Base-by-base conservation (phyloP, 805 yeast species). In the Kuraishia capsulata region DNA sequence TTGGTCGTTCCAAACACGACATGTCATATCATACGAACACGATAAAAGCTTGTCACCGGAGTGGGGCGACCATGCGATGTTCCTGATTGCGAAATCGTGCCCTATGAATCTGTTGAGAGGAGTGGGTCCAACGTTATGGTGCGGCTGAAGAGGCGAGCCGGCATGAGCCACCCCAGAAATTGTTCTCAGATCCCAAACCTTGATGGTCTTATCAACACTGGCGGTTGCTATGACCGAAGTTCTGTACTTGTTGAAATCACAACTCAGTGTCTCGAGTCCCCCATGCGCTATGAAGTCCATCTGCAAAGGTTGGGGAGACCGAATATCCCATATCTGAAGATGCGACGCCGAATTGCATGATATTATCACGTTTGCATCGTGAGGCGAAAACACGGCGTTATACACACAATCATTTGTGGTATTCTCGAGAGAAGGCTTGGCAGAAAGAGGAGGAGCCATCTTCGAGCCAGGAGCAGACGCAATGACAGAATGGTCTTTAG, bases 241-340 rank as follows among this genome's bases (percentile, higher is more conserved):
- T 50, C 86, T 70, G 57, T 92, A 90, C 56, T 89, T 89, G 61
- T 90, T 92, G 80, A 88, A 89, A 64, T 90, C 97, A 43, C 88
- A 73, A 2, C 82, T 64, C 35, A 92, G 65, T 6, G 84, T 68
- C 54, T 90, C 97, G 36, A 85, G 67, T 2, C 95, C 95, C 14
- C 78, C 73, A 51, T 86, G 96, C 2, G 88, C 83, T 24, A 79
- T 60, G 44, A 73, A 77, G 45, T 77, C 82, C 32, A 73, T 52
- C 44, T 71, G 72, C 9, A 78, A 60, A 2, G 82, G 78, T n/a
- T 65, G 61, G 1, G 87, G 76, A 0, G 77, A 59, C 44, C 98
- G 67, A 11, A 77, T 66, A 53, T 90, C 98, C 86, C 95, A 90
- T 0, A 89, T 45, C 37, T 85, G 84, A 18, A 83, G 65, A 42